Base-by-base conservation (phyloP, 2,329 filamentous ascomycete genomes). In the Alternaria angustiovoidea region DNA sequence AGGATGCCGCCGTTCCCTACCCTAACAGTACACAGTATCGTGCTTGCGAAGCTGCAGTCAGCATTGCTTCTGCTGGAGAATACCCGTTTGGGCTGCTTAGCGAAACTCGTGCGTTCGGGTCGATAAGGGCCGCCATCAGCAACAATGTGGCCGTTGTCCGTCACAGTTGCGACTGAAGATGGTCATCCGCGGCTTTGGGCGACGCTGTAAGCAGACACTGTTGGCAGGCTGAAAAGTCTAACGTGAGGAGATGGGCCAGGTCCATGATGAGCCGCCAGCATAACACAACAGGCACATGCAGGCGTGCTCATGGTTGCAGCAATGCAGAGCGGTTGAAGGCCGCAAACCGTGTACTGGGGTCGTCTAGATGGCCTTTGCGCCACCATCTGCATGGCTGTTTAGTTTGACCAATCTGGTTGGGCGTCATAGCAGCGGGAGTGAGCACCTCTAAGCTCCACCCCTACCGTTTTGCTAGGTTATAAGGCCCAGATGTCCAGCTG, bases 401-500 rank as follows among this genome's bases (percentile, higher is more conserved):
- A 61, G 61, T 51, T 41, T 26, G 16, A 44, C 46, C 42, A 49
- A 28, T 60, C 30, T 39, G 54, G 56, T 41, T 63, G 49, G 63
- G 59, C 49, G 32, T 59, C 48, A 47, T 38, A 14, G 54, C 48
- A 58, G 61, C 57, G 53, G 58, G n/a, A 63, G 60, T 57, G 61
- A 63, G 64, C 66, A 16, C 32, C 12, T 36, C 12, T 36, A 16
- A 16, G 32, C 32, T 36, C 32, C 6, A 16, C 14, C 32, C 32
- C 32, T 36, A 36, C 32, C 32, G 32, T 36, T 36, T 16, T 36
- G 48, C 51, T 57, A 47, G 57, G 53, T 58, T 69, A 60, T 59
- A 60, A 67, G 65, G 59, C 43, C 61, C 20, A 52, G 56, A 60
- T 57, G 59, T 62, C 61, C 66, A 64, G 66, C 62, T 56, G 24